phyloP scores from a whole-genome alignment of 2,329 filamentous ascomycete genomes.

The Aspergillus sp. region DNA sequence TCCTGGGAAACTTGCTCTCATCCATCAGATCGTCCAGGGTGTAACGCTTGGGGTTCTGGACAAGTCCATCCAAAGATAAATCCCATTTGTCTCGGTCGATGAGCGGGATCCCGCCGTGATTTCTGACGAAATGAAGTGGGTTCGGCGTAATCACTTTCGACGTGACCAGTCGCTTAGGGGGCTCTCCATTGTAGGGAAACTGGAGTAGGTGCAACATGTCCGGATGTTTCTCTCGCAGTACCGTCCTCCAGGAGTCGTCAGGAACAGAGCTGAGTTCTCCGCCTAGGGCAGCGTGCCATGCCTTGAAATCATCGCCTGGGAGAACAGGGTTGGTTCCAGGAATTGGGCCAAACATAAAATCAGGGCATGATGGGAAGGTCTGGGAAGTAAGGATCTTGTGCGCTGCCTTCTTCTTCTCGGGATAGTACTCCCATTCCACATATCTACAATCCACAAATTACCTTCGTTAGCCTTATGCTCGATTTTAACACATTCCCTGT shows the following conservation, averaged over 20 bases:
- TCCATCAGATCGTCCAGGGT: constrained; percentile 61
- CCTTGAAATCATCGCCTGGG: constrained; percentile 56
- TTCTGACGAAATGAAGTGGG: constrained; percentile 63
- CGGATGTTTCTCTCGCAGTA: constrained; percentile 56
- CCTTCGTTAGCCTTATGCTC: no score
- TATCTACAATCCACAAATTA: constrained; percentile 41
- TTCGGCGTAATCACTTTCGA: constrained; percentile 60
- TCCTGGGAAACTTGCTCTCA: constrained; percentile 58
- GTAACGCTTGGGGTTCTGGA: constrained; percentile 56
- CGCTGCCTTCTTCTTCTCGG: constrained; percentile 62
- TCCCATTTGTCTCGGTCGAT: constrained; percentile 58
- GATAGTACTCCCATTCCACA: constrained; percentile 68
- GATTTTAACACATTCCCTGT: background rate
- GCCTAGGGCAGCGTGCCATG: constrained; percentile 56
- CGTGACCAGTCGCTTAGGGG: constrained; percentile 57
- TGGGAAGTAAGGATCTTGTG: constrained; percentile 54
- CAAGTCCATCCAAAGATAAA: constrained; percentile 59
- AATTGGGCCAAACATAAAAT: constrained; percentile 56
- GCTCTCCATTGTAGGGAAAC: constrained; percentile 64
- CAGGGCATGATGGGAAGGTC: constrained; percentile 50
- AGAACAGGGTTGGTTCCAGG: constrained; percentile 59
- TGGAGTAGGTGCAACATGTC: constrained; percentile 63
- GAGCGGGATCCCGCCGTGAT: constrained; percentile 68
- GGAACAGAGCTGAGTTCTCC: constrained; percentile 48
- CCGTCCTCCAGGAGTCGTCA: constrained; percentile 57